Percentiles rank a stretch among this genome's conserved stretches.
Conservation (phyloP, 2,329 filamentous ascomycete genomes). For the Penicillium sp. region DNA sequence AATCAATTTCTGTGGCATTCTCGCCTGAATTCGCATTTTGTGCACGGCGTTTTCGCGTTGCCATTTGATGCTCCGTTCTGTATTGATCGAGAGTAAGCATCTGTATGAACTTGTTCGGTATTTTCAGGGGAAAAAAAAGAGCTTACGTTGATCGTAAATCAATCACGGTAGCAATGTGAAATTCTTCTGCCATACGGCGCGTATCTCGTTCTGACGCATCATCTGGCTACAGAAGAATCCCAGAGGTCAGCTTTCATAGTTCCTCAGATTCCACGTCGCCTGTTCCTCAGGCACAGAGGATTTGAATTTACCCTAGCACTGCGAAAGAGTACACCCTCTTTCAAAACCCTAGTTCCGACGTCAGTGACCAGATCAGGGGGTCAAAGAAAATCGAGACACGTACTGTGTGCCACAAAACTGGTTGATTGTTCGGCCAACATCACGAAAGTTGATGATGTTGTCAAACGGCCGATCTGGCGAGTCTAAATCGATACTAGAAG, state of each 20-base stretch:
- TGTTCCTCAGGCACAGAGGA: background rate
- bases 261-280: background rate
- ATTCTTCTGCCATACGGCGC: conserved; percentile 56
- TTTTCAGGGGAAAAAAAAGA: background rate
- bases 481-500: conserved; percentile 34
- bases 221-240: conserved; percentile 49
- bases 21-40: conserved; percentile 23
- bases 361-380: conserved; percentile 5
- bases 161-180: conserved; percentile 69
- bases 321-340: conserved; percentile 65
- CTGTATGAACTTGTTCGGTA: background rate
- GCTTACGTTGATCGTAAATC: conserved; percentile 74
- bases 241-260: background rate
- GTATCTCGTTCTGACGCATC: conserved; percentile 69
- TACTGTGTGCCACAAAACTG: conserved; percentile 57
- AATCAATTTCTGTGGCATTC: conserved; percentile 20
- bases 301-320: conserved; percentile 61
- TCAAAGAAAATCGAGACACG: conserved; percentile 12
- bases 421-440: conserved; percentile 70
- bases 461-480: conserved; percentile 47
- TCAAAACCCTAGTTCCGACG: conserved; percentile 43
- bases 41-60: conserved; percentile 60
- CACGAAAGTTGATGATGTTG: conserved; percentile 71
- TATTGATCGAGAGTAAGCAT: conserved; percentile 32
- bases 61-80: conserved; percentile 71